Conservation (phyloP, 2,329 filamentous ascomycete genomes). For the Ophiostoma sp. region DNA sequence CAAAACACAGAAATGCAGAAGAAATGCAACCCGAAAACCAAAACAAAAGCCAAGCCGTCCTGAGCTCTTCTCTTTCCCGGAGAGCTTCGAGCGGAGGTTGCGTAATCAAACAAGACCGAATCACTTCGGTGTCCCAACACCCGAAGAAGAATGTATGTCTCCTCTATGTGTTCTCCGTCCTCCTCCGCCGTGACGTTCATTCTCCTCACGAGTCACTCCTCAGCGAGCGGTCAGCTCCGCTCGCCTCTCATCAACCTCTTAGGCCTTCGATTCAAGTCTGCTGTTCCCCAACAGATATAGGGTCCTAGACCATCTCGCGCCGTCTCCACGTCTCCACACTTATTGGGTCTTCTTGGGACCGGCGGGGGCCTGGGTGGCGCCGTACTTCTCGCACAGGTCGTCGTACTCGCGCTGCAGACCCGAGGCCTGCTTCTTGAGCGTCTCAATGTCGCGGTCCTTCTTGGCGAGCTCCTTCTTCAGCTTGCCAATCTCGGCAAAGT, state of each 20-base stretch:
- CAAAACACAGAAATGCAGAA: not conserved
- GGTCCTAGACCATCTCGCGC: too few species aligned
- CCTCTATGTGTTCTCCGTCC: not conserved
- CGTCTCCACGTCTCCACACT: slow-evolving; percentile 15
- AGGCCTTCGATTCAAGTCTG: too few species aligned
- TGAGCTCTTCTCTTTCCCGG: not conserved
- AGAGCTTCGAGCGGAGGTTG: not conserved
- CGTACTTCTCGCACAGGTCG: slow-evolving; percentile 79
- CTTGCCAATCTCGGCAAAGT: slow-evolving; percentile 70
- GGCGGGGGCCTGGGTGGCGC: slow-evolving; percentile 53
- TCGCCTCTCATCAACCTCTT: not conserved
- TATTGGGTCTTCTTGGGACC: slow-evolving; percentile 62
- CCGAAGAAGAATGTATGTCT: too few species aligned
- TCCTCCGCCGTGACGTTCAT: not conserved
- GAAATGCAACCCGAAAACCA: not conserved
- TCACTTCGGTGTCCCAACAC: not conserved
- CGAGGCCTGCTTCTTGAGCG: slow-evolving; percentile 88
- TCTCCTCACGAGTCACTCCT: not conserved
- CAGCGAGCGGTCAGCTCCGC: not conserved
- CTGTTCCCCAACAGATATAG: too few species aligned
- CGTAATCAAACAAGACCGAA: not conserved
- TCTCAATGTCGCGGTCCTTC: slow-evolving; percentile 82
- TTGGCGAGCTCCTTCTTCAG: slow-evolving; percentile 71
- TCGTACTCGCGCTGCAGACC: slow-evolving; percentile 84
- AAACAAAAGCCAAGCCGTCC: not conserved